These are phyloP conservation scores for Cladochytrium replicatum DNA, from an alignment of 192 early-diverging fungal genomes.

Conservation along the genomic window DNA sequence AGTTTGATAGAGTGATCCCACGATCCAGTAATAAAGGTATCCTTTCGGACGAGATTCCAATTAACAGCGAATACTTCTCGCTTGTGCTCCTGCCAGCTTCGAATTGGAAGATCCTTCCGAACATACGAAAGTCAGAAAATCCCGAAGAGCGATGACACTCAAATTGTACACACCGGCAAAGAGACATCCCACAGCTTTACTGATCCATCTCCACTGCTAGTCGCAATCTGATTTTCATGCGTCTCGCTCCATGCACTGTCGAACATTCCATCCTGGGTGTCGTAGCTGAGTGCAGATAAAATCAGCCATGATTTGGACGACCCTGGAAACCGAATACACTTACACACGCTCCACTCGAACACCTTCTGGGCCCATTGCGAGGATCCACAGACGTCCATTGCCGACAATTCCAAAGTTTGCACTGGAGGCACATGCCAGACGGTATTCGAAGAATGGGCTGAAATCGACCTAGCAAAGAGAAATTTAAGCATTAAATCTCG, in stretches of 20 bases:
- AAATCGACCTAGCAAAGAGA: slow-evolving; percentile 64
- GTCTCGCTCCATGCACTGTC: slow-evolving; percentile 92
- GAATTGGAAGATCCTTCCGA: slow-evolving; percentile 70
- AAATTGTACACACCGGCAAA: slow-evolving; percentile 49
- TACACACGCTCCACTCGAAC: neutral
- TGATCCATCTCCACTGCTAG: slow-evolving; percentile 87
- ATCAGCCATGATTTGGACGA: neutral
- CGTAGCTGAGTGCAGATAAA: slow-evolving; percentile 51
- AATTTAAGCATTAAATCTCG: too few species aligned
- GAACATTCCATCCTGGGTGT: slow-evolving; percentile 94
- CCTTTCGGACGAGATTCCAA: slow-evolving; percentile 89
- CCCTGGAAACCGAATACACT: neutral
- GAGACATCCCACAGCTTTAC: slow-evolving; percentile 92
- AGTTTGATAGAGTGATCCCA: slow-evolving; percentile 95
- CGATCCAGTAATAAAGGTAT: slow-evolving; percentile 80
- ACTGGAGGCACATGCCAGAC: slow-evolving; percentile 74
- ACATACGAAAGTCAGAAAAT: slow-evolving; percentile 1
- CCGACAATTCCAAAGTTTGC: slow-evolving; percentile 97
- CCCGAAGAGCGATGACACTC: neutral
- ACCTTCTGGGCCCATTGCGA: slow-evolving; percentile 40
- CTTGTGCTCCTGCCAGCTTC: slow-evolving; percentile 85
- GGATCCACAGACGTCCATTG: slow-evolving; percentile 80
- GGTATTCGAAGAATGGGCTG: slow-evolving; percentile 87
- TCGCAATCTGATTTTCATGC: slow-evolving; percentile 89
- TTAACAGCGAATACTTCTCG: slow-evolving; percentile 89